These are phyloP conservation scores for Candida sonorensis DNA, from an alignment of 805 yeast genomes.

Conservation along the genomic window DNA sequence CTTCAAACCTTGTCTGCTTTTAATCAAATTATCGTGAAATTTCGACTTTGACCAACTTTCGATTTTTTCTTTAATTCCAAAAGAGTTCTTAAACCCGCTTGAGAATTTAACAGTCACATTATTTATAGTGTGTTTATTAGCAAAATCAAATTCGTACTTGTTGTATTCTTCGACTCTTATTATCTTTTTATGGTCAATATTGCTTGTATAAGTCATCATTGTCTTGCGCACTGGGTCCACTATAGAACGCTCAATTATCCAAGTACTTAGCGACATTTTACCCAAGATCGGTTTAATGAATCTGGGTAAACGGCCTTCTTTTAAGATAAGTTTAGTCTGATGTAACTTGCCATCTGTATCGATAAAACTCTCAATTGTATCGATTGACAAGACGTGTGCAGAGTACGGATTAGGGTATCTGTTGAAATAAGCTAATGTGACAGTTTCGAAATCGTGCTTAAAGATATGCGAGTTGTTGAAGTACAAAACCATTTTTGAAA, in stretches of 20 bases:
- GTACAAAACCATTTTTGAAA: slow-evolving; percentile 51
- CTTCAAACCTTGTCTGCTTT: slow-evolving; percentile 65
- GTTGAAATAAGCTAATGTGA: slow-evolving; percentile 70
- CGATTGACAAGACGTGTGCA: slow-evolving; percentile 76
- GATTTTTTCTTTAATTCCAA: slow-evolving; percentile 62
- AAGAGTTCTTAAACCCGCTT: slow-evolving; percentile 49
- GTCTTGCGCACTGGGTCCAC: slow-evolving; percentile 54
- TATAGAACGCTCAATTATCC: slow-evolving; percentile 75
- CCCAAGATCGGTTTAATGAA: slow-evolving; percentile 77
- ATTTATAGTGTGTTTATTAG: slow-evolving; percentile 35
- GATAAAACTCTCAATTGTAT: slow-evolving; percentile 57
- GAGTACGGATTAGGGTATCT: slow-evolving; percentile 78
- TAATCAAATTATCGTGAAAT: slow-evolving; percentile 60
- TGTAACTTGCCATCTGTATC: slow-evolving; percentile 59
- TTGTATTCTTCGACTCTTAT: slow-evolving; percentile 76
- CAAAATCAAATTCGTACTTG: slow-evolving; percentile 35
- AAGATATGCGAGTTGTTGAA: slow-evolving; percentile 50
- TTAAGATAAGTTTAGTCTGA: slow-evolving; percentile 68
- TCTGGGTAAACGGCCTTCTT: slow-evolving; percentile 72
- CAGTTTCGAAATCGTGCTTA: slow-evolving; percentile 61
- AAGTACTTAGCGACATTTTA: slow-evolving; percentile 50
- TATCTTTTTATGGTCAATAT: slow-evolving; percentile 75
- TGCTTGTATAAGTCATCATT: slow-evolving; percentile 68
- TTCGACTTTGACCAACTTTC: slow-evolving; percentile 75
- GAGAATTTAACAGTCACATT: slow-evolving; percentile 54